These are phyloP conservation scores for Gynochthodes officinalis DNA, from an alignment of 257 asterid genomes.

Conservation along the genomic window DNA sequence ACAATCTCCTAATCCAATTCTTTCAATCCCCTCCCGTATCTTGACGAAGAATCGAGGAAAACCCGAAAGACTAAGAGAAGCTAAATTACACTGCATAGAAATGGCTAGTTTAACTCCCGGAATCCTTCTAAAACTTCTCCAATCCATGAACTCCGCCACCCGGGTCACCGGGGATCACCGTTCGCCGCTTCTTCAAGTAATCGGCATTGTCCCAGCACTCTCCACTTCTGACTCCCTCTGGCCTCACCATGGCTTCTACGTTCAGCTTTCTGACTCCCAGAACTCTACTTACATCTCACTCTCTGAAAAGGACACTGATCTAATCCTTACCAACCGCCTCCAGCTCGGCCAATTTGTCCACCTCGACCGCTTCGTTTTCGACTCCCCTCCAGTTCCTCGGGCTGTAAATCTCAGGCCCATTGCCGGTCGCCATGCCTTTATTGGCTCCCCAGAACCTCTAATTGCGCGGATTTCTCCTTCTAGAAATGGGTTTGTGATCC, in stretches of 20 bases:
- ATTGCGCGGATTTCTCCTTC: slow-evolving; percentile 51
- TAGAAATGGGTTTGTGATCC: slow-evolving; percentile 55
- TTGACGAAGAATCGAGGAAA: not conserved
- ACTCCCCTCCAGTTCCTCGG: slow-evolving; percentile 68
- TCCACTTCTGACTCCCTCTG: slow-evolving; percentile 69
- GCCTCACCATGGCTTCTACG: slow-evolving; percentile 81
- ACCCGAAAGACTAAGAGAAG: too few relatives aligned
- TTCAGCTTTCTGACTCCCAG: slow-evolving; percentile 85
- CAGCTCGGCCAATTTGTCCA: slow-evolving; percentile 90
- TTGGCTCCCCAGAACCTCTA: slow-evolving; percentile 81
- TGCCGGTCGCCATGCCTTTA: slow-evolving; percentile 68
- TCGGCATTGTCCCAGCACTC: slow-evolving; percentile 84
- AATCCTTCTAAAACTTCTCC: slow-evolving; percentile 81
- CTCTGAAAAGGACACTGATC: slow-evolving; percentile 74
- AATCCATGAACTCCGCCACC: slow-evolving; percentile 71
- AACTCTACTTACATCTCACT: slow-evolving; percentile 92
- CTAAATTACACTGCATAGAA: not conserved
- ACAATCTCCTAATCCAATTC: not conserved
- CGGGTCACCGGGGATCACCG: slow-evolving; percentile 97
- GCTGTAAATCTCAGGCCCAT: slow-evolving; percentile 70
- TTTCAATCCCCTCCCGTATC: not conserved
- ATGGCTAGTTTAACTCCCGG: slow-evolving; percentile 95
- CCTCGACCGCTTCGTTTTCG: slow-evolving; percentile 68
- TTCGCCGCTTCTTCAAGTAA: slow-evolving; percentile 84
- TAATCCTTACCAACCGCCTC: slow-evolving; percentile 76